These are phyloP conservation scores for Daldinia decipiens DNA, from an alignment of 495 filamentous ascomycete species.

Conservation along the genomic window DNA sequence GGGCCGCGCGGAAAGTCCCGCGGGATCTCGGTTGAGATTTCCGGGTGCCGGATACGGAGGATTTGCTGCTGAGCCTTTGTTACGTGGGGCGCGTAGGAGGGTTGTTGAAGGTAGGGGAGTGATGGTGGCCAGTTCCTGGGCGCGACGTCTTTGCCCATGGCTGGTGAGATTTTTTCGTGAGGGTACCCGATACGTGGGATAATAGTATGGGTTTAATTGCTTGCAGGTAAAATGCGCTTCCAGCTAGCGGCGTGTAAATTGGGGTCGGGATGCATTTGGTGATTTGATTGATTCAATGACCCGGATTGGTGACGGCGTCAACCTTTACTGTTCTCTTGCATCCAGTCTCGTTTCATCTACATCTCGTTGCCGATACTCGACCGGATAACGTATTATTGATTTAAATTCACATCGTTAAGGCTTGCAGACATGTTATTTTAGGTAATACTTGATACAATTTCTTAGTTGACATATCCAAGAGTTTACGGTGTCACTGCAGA, in stretches of 20 bases:
- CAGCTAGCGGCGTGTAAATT: not conserved
- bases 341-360: too few relatives aligned
- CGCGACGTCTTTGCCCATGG: slow-evolving; percentile 40
- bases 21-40: slow-evolving; percentile 47
- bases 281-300: slow-evolving; percentile 3
- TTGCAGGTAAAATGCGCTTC: not conserved
- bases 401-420: too few relatives aligned
- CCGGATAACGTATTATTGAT: too few relatives aligned
- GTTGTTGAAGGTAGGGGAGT: slow-evolving; percentile 63
- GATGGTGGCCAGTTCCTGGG: slow-evolving; percentile 69
- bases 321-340: not conserved
- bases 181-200: not conserved
- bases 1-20: slow-evolving; percentile 54
- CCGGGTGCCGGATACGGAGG: slow-evolving; percentile 50
- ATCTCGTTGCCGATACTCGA: too few relatives aligned
- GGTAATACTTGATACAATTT: too few relatives aligned
- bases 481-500: too few relatives aligned
- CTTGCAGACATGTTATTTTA: too few relatives aligned
- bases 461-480: too few relatives aligned
- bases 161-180: not conserved
- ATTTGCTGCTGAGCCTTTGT: slow-evolving; percentile 50
- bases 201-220: slow-evolving; percentile 1
- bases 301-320: not conserved
- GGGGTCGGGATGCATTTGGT: not conserved
- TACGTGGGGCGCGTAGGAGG: slow-evolving; percentile 60